These are phyloP conservation scores for Porphyra umbilicalis DNA, from an alignment of 31 red algal species.

Conservation along the genomic window DNA sequence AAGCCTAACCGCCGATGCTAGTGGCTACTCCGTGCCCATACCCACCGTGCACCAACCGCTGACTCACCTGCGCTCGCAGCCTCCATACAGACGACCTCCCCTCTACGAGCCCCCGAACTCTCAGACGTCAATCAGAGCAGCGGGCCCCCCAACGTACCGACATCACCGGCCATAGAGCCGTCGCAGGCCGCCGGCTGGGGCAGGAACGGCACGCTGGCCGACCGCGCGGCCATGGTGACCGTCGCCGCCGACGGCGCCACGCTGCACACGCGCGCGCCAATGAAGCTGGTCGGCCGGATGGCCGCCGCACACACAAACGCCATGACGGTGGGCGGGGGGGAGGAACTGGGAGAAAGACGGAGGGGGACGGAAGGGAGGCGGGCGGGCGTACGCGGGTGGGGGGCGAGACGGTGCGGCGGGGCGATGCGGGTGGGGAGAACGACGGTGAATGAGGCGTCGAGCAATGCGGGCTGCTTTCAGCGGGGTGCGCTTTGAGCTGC, in stretches of 20 bases:
- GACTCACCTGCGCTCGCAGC: too few relatives aligned
- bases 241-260: constrained; percentile 6
- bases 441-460: background rate
- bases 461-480: background rate
- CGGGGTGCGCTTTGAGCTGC: background rate
- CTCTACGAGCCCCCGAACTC: background rate
- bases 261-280: constrained; percentile 25
- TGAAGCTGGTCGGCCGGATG: background rate
- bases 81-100: too few relatives aligned
- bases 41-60: background rate
- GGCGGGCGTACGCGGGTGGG: background rate
- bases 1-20: background rate
- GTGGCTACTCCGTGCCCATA: background rate
- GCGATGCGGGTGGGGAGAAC: background rate
- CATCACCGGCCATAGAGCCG: constrained; percentile 63
- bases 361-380: background rate
- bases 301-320: background rate
- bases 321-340: background rate
- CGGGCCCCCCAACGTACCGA: background rate
- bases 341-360: background rate
- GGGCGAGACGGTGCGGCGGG: background rate
- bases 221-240: constrained; percentile 26
- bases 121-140: background rate
- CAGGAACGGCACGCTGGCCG: constrained; percentile 85
- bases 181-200: constrained; percentile 50